phyloP scores from a whole-genome alignment of 2,329 filamentous ascomycete species.

The Nemania serpens region DNA sequence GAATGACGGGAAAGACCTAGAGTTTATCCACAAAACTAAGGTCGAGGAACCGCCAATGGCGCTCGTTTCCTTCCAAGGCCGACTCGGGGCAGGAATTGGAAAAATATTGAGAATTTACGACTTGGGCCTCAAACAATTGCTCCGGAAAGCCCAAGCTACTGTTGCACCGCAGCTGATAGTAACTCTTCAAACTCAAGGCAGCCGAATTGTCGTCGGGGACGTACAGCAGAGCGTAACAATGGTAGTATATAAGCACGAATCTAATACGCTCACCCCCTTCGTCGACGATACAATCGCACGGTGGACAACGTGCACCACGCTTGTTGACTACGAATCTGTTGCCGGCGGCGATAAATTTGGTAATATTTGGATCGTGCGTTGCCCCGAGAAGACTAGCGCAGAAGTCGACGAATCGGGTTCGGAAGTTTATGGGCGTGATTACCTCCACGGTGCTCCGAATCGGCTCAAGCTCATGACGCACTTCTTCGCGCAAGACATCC shows the following conservation, averaged over 20 bases:
- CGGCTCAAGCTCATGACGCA: constrained; percentile 85
- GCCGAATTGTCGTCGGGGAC: constrained; percentile 88
- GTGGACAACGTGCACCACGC: constrained; percentile 88
- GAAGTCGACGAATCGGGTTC: constrained; percentile 92
- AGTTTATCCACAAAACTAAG: constrained; percentile 96
- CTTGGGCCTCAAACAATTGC: constrained; percentile 86
- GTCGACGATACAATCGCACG: constrained; percentile 86
- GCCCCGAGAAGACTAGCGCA: constrained; percentile 81
- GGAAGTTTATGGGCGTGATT: constrained; percentile 87
- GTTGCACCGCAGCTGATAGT: constrained; percentile 84
- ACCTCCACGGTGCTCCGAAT: constrained; percentile 87
- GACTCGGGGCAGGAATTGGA: constrained; percentile 83
- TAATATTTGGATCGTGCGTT: constrained; percentile 91
- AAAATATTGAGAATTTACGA: constrained; percentile 86
- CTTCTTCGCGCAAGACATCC: constrained; percentile 89
- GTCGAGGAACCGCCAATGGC: constrained; percentile 87
- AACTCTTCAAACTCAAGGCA: constrained; percentile 86
- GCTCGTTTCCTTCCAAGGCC: constrained; percentile 91
- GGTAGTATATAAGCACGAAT: constrained; percentile 89
- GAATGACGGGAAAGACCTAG: constrained; percentile 82
- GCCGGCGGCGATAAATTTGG: constrained; percentile 98
- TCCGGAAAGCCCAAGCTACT: constrained; percentile 87
- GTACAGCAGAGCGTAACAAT: constrained; percentile 90
- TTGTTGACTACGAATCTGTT: constrained; percentile 97
- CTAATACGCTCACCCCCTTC: constrained; percentile 92